A percentile compares a stretch with the other conserved stretches of the same genome.
These are phyloP conservation scores for Fusarium sp. DNA, from an alignment of 2,329 filamentous ascomycete genomes.

Conservation along the genomic window DNA sequence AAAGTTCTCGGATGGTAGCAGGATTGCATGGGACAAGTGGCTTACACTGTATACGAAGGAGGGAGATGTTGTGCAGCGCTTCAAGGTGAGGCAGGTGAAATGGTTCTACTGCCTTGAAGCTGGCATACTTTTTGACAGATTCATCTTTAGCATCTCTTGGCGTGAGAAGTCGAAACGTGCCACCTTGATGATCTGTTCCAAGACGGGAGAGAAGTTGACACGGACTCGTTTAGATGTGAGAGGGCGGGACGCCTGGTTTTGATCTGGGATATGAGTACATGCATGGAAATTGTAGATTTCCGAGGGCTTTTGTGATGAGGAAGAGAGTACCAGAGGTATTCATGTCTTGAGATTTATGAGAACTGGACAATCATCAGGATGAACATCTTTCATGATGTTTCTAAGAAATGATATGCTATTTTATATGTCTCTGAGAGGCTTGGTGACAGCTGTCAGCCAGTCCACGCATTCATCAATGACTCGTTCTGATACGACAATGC, in stretches of 20 bases:
- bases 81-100: neutral
- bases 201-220: constrained; percentile 3
- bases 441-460: neutral
- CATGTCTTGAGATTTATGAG: neutral
- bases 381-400: neutral
- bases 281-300: neutral
- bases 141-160: constrained; percentile 9
- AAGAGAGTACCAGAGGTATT: neutral
- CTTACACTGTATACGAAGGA: neutral
- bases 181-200: neutral
- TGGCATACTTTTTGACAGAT: constrained; percentile 9
- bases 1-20: neutral
- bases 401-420: neutral
- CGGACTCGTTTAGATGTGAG: neutral
- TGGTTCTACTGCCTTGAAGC: neutral
- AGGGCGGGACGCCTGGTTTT: neutral
- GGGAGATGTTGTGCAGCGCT: neutral
- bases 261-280: neutral
- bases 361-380: neutral
- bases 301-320: neutral
- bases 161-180: neutral
- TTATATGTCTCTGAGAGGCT: neutral
- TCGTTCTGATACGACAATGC: neutral
- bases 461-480: neutral
- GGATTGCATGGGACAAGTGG: neutral